Evolutionary conservation across 495 filamentous ascomycete species (phyloP).

Genomic region (Hypoxylon cercidicola): DNA sequence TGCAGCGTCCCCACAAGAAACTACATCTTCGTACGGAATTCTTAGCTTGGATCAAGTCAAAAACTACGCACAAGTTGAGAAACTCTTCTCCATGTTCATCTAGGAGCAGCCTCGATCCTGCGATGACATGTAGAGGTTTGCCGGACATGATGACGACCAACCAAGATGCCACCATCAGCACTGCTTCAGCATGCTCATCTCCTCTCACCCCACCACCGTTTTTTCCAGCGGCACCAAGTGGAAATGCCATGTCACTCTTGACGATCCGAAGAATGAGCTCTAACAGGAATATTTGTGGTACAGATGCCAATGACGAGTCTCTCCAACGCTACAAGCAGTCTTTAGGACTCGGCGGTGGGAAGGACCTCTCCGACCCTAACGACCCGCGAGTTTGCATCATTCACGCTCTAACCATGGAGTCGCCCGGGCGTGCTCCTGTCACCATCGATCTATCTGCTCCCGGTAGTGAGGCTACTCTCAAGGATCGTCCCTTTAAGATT

Average conservation of each 20-base stretch:
- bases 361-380: slow-evolving; percentile 72
- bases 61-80: slow-evolving; percentile 1
- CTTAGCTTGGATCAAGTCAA: slow-evolving; percentile 27
- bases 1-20: slow-evolving; percentile 1
- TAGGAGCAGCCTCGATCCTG: slow-evolving; percentile 34
- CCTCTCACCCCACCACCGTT: neutral
- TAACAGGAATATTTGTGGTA: slow-evolving; percentile 35
- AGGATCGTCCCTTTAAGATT: slow-evolving; percentile 92
- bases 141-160: slow-evolving; percentile 29
- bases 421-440: slow-evolving; percentile 80
- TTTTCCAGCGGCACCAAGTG: slow-evolving; percentile 5
- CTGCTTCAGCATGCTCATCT: slow-evolving; percentile 7
- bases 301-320: slow-evolving; percentile 84
- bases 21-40: slow-evolving; percentile 19
- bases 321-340: slow-evolving; percentile 97
- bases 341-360: slow-evolving; percentile 77
- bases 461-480: slow-evolving; percentile 74
- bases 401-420: slow-evolving; percentile 84
- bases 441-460: slow-evolving; percentile 78
- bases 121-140: slow-evolving; percentile 39
- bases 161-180: slow-evolving; percentile 8
- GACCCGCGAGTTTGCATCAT: slow-evolving; percentile 90
- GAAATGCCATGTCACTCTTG: slow-evolving; percentile 9
- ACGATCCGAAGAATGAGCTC: slow-evolving; percentile 15
- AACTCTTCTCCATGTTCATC: slow-evolving; percentile 20